A percentile compares a stretch with the other conserved stretches of the same genome.
Conservation (phyloP, 164 flowering plant genomes). For the Sextonia rubra region DNA sequence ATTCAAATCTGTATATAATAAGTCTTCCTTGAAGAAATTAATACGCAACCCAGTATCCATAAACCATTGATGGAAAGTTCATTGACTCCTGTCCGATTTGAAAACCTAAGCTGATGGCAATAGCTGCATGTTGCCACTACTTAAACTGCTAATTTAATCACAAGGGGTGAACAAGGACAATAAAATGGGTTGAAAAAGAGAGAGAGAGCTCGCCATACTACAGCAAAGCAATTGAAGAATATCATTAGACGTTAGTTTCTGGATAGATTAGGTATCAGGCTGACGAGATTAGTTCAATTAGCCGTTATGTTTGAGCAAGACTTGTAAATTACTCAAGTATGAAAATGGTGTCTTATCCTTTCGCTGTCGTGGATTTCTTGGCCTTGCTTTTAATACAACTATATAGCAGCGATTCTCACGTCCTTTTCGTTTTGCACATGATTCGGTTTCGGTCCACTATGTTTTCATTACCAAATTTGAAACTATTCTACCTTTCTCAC, state of each 20-base stretch:
- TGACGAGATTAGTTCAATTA: too few species aligned
- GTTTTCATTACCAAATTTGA: background rate
- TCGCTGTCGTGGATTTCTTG: background rate
- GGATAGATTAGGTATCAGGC: too few species aligned
- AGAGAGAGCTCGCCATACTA: too few species aligned
- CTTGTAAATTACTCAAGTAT: background rate
- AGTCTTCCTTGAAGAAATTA: background rate
- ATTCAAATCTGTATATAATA: background rate
- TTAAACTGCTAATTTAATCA: too few species aligned
- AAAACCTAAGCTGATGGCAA: background rate
- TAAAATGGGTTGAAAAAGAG: too few species aligned
- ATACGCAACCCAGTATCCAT: background rate
- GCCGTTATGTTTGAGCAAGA: background rate
- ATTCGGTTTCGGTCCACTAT: background rate
- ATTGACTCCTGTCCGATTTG: background rate
- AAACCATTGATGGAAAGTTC: background rate
- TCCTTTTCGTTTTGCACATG: background rate
- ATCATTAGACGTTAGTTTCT: too few species aligned
- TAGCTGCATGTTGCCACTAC: background rate
- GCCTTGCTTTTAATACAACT: background rate
- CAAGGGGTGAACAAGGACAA: too few species aligned
- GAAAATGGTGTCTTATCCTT: background rate
- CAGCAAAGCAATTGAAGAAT: too few species aligned
- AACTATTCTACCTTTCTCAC: background rate
- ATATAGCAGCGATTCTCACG: background rate